Evolutionary conservation across 305 asterid species (phyloP).

Genomic region (Stenogyne calaminthoides): DNA sequence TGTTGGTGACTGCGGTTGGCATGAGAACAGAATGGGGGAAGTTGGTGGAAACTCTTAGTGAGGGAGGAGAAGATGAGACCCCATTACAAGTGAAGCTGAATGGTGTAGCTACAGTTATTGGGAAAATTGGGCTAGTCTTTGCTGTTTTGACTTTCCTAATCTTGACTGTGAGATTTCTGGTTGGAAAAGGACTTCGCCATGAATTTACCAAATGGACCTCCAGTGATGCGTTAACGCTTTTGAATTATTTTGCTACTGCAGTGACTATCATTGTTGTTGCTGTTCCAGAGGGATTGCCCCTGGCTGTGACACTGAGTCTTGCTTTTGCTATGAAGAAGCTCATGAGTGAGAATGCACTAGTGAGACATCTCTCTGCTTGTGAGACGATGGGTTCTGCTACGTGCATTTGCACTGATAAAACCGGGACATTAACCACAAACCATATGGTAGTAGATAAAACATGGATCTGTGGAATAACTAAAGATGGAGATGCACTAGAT

Average conservation of each 20-base stretch:
- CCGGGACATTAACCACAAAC: constrained; percentile 90
- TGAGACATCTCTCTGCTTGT: constrained; percentile 89
- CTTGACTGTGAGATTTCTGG: constrained; percentile 57
- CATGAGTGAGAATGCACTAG: constrained; percentile 75
- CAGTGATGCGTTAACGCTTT: constrained; percentile 64
- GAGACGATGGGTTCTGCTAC: constrained; percentile 98
- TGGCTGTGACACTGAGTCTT: constrained; percentile 92
- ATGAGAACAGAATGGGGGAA: constrained; percentile 99
- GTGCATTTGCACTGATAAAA: constrained; percentile 89
- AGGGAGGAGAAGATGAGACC: constrained; percentile 95
- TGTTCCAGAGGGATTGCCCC: constrained; percentile 94
- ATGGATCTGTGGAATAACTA: constrained; percentile 59
- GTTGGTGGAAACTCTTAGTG: constrained; percentile 85
- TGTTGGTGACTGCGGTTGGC: constrained; percentile 93
- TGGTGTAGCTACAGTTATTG: constrained; percentile 93
- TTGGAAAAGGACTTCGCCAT: constrained; percentile 55
- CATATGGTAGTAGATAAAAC: constrained; percentile 78
- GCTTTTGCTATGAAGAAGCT: constrained; percentile 91
- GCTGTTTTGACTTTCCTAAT: constrained; percentile 75
- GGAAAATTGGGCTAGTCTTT: constrained; percentile 79
- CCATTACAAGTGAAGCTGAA: constrained; percentile 94
- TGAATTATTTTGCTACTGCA: constrained; percentile 84
- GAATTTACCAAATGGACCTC: constrained; percentile 74
- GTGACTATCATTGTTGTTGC: constrained; percentile 96
- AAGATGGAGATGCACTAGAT: constrained; percentile 44